These are phyloP conservation scores for Eleusine coracana DNA, from an alignment of 176 grass and related monocot species.

Conservation along the genomic window DNA sequence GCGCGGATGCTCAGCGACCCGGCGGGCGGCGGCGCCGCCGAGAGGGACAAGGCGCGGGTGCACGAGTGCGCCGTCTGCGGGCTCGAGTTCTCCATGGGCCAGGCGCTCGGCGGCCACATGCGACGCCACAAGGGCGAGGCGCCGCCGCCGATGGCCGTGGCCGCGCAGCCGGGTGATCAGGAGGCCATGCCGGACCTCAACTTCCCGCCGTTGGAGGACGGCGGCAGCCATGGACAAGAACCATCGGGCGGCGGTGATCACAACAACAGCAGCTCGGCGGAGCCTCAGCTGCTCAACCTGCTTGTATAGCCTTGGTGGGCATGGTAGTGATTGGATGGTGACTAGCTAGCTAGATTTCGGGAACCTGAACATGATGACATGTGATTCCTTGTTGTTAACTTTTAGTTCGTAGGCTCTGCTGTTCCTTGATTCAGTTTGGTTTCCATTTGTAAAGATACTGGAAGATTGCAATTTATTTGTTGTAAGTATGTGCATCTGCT, in stretches of 20 bases:
- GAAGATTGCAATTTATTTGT: background rate
- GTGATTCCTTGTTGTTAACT: background rate
- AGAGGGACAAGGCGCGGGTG: conserved; percentile 35
- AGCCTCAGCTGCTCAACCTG: conserved; percentile 45
- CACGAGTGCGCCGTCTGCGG: conserved; percentile 80
- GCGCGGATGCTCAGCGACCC: conserved; percentile 47
- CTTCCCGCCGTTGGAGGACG: conserved; percentile 47
- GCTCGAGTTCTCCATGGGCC: conserved; percentile 76
- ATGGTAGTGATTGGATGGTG: background rate
- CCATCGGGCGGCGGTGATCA: background rate
- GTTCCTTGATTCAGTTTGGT: background rate
- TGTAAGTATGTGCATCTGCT: background rate
- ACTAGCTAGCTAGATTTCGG: background rate
- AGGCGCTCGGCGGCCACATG: conserved; percentile 85
- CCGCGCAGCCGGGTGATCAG: conserved; percentile 4
- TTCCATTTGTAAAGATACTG: background rate
- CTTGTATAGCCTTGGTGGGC: conserved; percentile 19
- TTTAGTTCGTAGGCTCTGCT: background rate
- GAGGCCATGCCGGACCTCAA: conserved; percentile 53
- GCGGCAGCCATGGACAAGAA: background rate
- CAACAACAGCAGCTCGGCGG: background rate
- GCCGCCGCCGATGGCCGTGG: background rate
- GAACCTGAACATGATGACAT: background rate
- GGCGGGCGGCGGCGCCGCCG: background rate
- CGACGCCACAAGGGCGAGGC: conserved; percentile 54